Conservation (phyloP, 352 stramenopile genomes). For the Phytophthora tentaculata region DNA sequence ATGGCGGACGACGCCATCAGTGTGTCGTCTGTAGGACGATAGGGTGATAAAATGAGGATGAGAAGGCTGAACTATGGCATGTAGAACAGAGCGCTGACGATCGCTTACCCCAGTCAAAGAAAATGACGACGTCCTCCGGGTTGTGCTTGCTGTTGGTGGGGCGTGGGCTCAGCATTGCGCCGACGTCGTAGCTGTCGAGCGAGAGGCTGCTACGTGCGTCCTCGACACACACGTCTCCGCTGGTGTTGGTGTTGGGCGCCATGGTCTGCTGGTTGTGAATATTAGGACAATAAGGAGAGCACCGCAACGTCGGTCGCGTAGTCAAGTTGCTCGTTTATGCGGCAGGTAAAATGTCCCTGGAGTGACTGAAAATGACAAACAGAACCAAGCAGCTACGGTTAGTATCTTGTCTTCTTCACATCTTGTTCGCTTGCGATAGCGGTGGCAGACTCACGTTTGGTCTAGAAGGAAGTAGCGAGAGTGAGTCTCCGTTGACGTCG, state of each 20-base stretch:
- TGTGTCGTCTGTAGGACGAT: slow-evolving; percentile 65
- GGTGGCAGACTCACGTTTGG: slow-evolving; percentile 27
- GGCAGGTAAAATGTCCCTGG: slow-evolving; percentile 18
- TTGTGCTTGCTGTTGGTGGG: slow-evolving; percentile 43
- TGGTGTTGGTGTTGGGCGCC: slow-evolving; percentile 66
- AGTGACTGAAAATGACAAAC: slow-evolving; percentile 30
- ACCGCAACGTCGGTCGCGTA: slow-evolving; percentile 20
- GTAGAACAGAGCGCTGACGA: not conserved
- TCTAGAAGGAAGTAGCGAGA: slow-evolving; percentile 16
- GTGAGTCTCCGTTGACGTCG: slow-evolving; percentile 6
- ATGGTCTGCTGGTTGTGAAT: slow-evolving; percentile 32
- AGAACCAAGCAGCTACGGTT: not conserved
- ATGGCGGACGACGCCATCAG: slow-evolving; percentile 84
- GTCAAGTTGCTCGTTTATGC: slow-evolving; percentile 24
- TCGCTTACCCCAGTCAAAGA: slow-evolving; percentile 86
- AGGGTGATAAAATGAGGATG: slow-evolving; percentile 13
- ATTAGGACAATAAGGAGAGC: slow-evolving; percentile 2
- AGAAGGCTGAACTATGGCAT: slow-evolving; percentile 9
- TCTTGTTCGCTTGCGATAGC: not conserved
- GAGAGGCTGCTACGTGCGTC: slow-evolving; percentile 55
- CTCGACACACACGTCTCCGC: slow-evolving; percentile 70
- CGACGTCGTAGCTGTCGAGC: slow-evolving; percentile 63
- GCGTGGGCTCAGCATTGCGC: slow-evolving; percentile 35
- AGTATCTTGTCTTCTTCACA: not conserved
- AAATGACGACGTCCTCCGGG: slow-evolving; percentile 75